Evolutionary conservation across 2,329 filamentous ascomycete species (phyloP).

Genomic region (Alternaria panax): DNA sequence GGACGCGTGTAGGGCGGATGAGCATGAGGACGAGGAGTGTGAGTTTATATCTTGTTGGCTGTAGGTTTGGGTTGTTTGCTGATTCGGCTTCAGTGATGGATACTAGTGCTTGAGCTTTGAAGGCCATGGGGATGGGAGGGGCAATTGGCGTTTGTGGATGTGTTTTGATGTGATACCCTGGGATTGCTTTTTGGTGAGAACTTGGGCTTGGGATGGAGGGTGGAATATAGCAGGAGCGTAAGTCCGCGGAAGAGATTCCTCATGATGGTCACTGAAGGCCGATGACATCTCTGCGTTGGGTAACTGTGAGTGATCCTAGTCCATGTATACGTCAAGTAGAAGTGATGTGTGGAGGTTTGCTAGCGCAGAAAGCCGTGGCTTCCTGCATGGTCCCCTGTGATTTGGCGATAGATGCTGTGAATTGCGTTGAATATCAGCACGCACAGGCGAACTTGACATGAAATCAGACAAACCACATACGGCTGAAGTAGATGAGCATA

Average conservation of each 20-base stretch:
- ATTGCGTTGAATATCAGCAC: not conserved
- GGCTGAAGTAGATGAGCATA: not conserved
- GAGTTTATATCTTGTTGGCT: not conserved
- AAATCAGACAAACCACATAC: not conserved
- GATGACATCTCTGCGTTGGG: no score
- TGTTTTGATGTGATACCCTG: not conserved
- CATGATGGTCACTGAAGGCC: no score
- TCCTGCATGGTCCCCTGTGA: fast-evolving
- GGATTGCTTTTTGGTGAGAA: not conserved
- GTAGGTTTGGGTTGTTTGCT: not conserved
- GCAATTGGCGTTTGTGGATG: not conserved
- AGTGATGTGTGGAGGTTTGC: not conserved
- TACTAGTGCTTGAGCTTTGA: not conserved
- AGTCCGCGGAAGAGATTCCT: not conserved
- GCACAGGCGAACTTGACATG: not conserved
- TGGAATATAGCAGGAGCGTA: not conserved
- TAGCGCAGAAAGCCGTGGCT: not conserved
- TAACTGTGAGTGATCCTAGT: not conserved
- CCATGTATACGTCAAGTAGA: not conserved
- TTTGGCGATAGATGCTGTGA: not conserved
- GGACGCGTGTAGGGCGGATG: not conserved
- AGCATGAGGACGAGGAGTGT: not conserved
- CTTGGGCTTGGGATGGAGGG: not conserved
- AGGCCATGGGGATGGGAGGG: not conserved
- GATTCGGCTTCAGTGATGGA: not conserved